Base-by-base conservation (phyloP, 306 rosid species). In the Erythrophleum fordii region DNA sequence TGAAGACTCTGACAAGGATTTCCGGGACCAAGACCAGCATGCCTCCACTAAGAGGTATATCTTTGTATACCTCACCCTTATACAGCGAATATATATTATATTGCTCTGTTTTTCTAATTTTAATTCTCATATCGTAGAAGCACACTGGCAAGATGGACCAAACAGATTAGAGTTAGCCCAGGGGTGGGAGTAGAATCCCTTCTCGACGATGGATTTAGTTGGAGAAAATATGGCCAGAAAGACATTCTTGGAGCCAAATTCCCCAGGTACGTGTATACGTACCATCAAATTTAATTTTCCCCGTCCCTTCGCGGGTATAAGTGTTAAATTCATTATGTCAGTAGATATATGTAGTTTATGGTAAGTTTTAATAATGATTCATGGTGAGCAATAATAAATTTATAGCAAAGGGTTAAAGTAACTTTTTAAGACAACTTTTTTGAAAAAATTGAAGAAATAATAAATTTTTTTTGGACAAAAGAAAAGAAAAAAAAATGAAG, bases 191-290 rank as follows among this genome's bases (percentile, higher is more conserved):
- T 88, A 28, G 94, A 88, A 83, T 92, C 87, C 44, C 85, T 82
- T 78, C 89, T 85, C 35, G 92, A 92, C 39, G 96, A 90, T 88
- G 92, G 92, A 7, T 90, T 73, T 56, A 85, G 88, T 48, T 90
- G 92, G 94, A 87, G 94, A 52, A 92, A 92, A 79, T 92, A 90
- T 75, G 97, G 97, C 60, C 97, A 92, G 73, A 88, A 92, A 77
- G 88, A 85, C 64, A 90, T 90, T 35, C 93, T 84, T 35, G 91
- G 89, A 53, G 85, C 94, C 74, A 90, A 74, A 69, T 77, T 82
- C 74, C 97, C 94, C 1, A 90, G 94, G 97, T 89, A 64, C 10
- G 68, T 16, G 0, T 41, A 18, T 58, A 6, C 34, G 31, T 3
- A 2, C 22, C 6, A 55, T n/a, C n/a, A n/a, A n/a, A n/a, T n/a